phyloP scores from a whole-genome alignment of 179 eudicot genomes.

The Vitellaria paradoxa region DNA sequence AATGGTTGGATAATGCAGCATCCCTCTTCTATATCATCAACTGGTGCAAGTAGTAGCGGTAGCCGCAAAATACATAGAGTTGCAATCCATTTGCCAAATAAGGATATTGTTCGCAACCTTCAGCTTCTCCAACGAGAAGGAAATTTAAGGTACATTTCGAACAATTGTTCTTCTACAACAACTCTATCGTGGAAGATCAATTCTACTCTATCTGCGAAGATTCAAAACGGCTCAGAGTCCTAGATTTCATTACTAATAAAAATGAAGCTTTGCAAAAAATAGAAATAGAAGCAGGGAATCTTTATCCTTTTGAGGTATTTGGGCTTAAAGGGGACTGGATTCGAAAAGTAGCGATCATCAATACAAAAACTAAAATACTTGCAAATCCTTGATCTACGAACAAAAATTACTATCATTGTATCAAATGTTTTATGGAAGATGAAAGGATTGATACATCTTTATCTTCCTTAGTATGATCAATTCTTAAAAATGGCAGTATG shows the following conservation, averaged over 20 bases:
- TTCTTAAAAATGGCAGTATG: no score
- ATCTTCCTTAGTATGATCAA: background rate
- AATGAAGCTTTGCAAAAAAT: background rate
- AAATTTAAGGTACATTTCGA: background rate
- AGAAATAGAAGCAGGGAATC: background rate
- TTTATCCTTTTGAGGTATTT: background rate
- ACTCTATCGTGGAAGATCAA: background rate
- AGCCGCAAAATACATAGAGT: background rate
- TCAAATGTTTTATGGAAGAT: background rate
- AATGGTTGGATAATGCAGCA: slow-evolving; percentile 26
- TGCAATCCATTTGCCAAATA: background rate
- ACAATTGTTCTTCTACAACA: background rate
- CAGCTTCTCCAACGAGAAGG: background rate
- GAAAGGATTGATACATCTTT: slow-evolving; percentile 8
- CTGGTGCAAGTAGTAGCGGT: background rate
- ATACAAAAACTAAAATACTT: background rate
- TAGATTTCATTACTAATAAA: background rate
- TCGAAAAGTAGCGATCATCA: background rate
- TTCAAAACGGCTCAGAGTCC: background rate
- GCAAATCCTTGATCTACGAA: background rate
- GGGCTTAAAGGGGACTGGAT: background rate
- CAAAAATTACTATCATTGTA: background rate
- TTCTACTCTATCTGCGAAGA: background rate
- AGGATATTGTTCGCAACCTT: background rate
- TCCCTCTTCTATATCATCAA: background rate